Conservation (phyloP, 2,329 filamentous ascomycete genomes). For the Shiraia bambusicola region DNA sequence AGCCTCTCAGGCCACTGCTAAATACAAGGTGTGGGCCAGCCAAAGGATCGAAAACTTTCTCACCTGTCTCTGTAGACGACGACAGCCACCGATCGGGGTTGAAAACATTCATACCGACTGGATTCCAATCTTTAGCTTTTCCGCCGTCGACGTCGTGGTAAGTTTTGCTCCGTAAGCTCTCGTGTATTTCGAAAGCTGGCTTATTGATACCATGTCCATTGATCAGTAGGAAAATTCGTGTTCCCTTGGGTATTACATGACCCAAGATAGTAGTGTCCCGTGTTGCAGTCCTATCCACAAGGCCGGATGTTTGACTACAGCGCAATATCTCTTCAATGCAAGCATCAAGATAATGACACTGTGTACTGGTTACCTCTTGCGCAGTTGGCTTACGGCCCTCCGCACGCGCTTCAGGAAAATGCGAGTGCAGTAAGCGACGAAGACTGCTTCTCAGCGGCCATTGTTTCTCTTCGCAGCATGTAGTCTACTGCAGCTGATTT, state of each 20-base stretch:
- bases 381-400: conserved; percentile 27
- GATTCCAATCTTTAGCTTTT: conserved; percentile 24
- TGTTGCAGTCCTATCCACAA: conserved; percentile 32
- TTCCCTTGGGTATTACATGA: conserved; percentile 45
- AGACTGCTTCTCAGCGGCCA: conserved; percentile 20
- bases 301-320: conserved; percentile 24
- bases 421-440: conserved; percentile 29
- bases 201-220: conserved; percentile 13
- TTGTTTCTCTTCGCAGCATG: conserved; percentile 11
- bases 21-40: conserved; percentile 30
- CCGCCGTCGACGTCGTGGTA: conserved; percentile 28
- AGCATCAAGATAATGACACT: conserved; percentile 48
- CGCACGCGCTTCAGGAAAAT: conserved; percentile 23
- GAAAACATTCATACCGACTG: conserved; percentile 35
- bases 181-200: conserved; percentile 23
- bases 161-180: conserved; percentile 31
- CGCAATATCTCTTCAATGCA: conserved; percentile 47
- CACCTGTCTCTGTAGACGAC: conserved; percentile 1
- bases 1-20: conserved; percentile 26
- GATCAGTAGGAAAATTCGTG: conserved; percentile 35
- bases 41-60: conserved; percentile 14
- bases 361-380: conserved; percentile 33
- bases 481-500: conserved; percentile 16
- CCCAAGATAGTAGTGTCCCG: conserved; percentile 48
- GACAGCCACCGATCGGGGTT: conserved; percentile 47